Evolutionary conservation across 2,329 filamentous ascomycete genomes (phyloP).

Genomic region (Akanthomyces muscarius): DNA sequence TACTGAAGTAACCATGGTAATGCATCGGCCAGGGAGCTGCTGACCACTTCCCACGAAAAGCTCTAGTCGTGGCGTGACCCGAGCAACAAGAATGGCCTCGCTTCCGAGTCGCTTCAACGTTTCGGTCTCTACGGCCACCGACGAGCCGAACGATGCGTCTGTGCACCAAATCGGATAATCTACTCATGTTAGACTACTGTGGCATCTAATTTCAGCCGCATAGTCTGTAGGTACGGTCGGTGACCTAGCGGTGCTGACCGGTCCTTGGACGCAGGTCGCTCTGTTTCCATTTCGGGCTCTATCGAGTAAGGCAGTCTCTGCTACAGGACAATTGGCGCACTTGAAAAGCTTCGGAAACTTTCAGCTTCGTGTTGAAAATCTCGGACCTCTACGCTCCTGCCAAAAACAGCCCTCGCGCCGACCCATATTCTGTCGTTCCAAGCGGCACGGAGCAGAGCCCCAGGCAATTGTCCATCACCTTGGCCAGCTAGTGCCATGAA

Average conservation of each 20-base stretch:
- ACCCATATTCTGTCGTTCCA: background rate
- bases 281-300: background rate
- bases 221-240: background rate
- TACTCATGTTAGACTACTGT: background rate
- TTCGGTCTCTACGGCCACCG: slow-evolving; percentile 1
- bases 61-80: background rate
- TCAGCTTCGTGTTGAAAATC: background rate
- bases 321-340: background rate
- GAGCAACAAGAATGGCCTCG: background rate
- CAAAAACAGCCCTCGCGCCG: background rate
- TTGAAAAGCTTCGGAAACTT: background rate
- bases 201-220: background rate
- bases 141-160: background rate
- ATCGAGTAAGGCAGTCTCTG: background rate
- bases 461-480: background rate
- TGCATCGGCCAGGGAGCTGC: background rate
- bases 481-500: background rate
- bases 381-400: background rate
- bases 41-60: background rate
- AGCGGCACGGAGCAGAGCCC: background rate
- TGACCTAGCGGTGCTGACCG: background rate
- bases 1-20: background rate
- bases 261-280: background rate
- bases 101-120: background rate
- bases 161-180: background rate